A percentile compares a stretch with the other conserved stretches of the same genome.
These are phyloP conservation scores for Curvularia sp. DNA, from an alignment of 2,329 filamentous ascomycete species.

Conservation along the genomic window DNA sequence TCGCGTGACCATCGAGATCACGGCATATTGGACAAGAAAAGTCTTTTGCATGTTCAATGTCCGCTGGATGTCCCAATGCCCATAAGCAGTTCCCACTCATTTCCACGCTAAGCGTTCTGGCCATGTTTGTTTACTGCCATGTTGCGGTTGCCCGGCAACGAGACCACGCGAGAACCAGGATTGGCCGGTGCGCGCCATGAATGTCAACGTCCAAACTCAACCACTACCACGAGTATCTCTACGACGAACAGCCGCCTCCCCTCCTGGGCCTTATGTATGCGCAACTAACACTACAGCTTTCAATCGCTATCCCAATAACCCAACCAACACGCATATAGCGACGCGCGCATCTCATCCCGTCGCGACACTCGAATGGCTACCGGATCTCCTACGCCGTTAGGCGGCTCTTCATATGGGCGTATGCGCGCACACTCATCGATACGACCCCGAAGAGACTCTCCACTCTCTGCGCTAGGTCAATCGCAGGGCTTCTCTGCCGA, in stretches of 20 bases:
- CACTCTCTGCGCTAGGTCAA: constrained; percentile 54
- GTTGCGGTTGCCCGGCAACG: constrained; percentile 37
- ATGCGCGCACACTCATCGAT: constrained; percentile 48
- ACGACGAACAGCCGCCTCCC: constrained; percentile 43
- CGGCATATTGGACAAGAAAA: background rate
- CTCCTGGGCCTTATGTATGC: constrained; percentile 49
- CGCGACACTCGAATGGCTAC: constrained; percentile 44
- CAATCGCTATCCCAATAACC: constrained; percentile 49
- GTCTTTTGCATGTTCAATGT: background rate
- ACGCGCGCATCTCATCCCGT: constrained; percentile 26
- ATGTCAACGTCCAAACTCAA: constrained; percentile 29
- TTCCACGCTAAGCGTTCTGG: background rate
- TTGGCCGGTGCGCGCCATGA: constrained; percentile 33
- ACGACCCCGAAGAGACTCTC: constrained; percentile 55
- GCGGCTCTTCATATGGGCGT: constrained; percentile 47
- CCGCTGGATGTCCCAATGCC: background rate
- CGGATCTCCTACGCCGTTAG: constrained; percentile 51
- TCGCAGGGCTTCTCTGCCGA: constrained; percentile 56
- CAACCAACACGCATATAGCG: constrained; percentile 31
- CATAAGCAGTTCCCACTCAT: background rate
- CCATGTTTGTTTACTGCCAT: constrained; percentile 23
- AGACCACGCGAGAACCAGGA: constrained; percentile 32
- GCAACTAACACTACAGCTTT: constrained; percentile 48
- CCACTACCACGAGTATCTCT: constrained; percentile 43
- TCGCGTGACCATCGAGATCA: background rate